These are phyloP conservation scores for Schwanniomyces polymorphus DNA, from an alignment of 805 yeast genomes.

Conservation along the genomic window DNA sequence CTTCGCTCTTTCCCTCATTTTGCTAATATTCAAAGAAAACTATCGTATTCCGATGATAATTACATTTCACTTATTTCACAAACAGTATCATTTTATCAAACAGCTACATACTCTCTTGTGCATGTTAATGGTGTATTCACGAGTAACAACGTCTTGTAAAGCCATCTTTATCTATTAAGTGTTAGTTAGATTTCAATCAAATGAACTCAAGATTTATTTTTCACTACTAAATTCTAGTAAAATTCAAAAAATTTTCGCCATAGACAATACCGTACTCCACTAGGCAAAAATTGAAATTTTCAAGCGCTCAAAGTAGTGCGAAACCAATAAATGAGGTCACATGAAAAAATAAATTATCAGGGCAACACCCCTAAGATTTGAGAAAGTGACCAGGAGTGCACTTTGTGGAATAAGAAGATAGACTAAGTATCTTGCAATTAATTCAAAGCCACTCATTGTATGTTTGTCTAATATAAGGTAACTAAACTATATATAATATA, in stretches of 20 bases:
- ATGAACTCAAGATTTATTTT: conserved; percentile 17
- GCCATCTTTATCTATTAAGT: conserved; percentile 46
- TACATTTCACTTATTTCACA: not conserved
- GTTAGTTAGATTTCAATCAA: conserved; percentile 1
- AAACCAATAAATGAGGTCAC: not conserved
- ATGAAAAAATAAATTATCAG: not conserved
- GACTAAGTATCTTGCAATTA: too few relatives aligned
- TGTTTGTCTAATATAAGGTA: too few relatives aligned
- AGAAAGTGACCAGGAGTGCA: not conserved
- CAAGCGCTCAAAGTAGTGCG: not conserved
- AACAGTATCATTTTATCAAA: not conserved
- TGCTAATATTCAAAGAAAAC: not conserved
- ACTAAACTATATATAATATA: too few relatives aligned
- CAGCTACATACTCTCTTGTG: conserved; percentile 90
- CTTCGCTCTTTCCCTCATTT: not conserved
- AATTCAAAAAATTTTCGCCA: conserved; percentile 6
- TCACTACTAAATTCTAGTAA: conserved; percentile 13
- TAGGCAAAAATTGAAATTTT: not conserved
- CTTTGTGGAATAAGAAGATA: too few relatives aligned
- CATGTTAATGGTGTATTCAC: conserved; percentile 99
- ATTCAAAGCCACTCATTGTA: too few relatives aligned
- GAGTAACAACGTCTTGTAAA: conserved; percentile 98
- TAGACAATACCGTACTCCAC: not conserved
- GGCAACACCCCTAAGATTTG: not conserved
- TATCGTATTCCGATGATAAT: not conserved